Evolutionary conservation across 1,139 yeast genomes (phyloP).

Genomic region (Pichia sp.): DNA sequence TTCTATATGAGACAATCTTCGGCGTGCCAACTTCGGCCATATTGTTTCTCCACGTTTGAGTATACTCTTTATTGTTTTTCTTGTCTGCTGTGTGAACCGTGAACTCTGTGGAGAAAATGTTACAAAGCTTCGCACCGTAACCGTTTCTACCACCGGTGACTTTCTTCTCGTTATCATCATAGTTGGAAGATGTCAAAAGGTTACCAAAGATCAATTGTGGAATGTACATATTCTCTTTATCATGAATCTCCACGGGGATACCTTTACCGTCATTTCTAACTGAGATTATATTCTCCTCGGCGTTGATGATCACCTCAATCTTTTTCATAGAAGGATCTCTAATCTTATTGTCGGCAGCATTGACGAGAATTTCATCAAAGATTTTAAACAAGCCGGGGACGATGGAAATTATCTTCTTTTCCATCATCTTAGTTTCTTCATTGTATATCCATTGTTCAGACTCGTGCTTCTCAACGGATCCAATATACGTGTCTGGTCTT

Average conservation of each 20-base stretch:
- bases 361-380: slow-evolving; percentile 94
- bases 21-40: slow-evolving; percentile 80
- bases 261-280: slow-evolving; percentile 94
- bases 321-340: slow-evolving; percentile 88
- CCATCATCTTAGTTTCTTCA: slow-evolving; percentile 65
- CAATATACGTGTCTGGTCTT: slow-evolving; percentile 97
- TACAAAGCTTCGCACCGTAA: slow-evolving; percentile 93
- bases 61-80: slow-evolving; percentile 51
- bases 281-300: slow-evolving; percentile 66
- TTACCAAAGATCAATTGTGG: slow-evolving; percentile 98
- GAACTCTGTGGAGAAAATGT: slow-evolving; percentile 86
- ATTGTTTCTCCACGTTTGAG: slow-evolving; percentile 81
- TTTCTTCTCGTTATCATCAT: slow-evolving; percentile 90
- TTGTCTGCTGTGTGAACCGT: slow-evolving; percentile 86
- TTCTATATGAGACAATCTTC: slow-evolving; percentile 52
- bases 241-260: slow-evolving; percentile 91
- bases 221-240: slow-evolving; percentile 84
- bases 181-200: slow-evolving; percentile 88
- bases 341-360: slow-evolving; percentile 98
- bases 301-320: slow-evolving; percentile 71
- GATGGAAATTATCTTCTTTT: slow-evolving; percentile 59
- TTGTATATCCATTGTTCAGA: slow-evolving; percentile 85
- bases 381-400: slow-evolving; percentile 97
- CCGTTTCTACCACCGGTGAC: slow-evolving; percentile 99
- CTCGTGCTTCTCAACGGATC: slow-evolving; percentile 80